Base-by-base conservation (phyloP, 345 rosid genomes). In the Arabidopsis suecica region DNA sequence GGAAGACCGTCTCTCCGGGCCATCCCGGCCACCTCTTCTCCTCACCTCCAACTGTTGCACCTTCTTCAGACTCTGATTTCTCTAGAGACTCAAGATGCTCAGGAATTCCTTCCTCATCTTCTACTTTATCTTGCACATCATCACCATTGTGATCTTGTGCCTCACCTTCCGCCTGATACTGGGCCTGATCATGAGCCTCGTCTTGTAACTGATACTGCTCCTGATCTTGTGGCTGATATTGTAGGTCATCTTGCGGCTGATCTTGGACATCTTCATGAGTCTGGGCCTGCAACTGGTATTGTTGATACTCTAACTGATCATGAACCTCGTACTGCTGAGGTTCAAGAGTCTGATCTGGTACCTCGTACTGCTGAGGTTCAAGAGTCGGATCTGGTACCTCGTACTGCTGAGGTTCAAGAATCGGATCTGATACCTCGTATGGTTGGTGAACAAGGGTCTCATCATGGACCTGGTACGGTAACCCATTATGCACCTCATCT, bases 11-110 rank as follows among this genome's bases (percentile, higher is more conserved):
- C 87, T 96, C 99, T 74, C 99, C 98, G 8, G 99, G 99, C 99
- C 99, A 93, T 73, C 99, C 99, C n/a, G 96, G 98, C 99, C 99
- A 96, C 87, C 71, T 91, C 83, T 89, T 89, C 81, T 93, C 99
- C 64, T 74, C 88, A 20, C 72, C 86, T 61, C 75, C 91, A 78
- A 18, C 82, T 8, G 55, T 71, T 9, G 71, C 69, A 63, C 71
- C 74, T 18, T 53, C 84, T 44, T 81, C 88, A 71, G 79, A 65
- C 37, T 79, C 84, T 66, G 71, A 82, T 68, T 78, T 82, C 48
- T 64, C 80, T 51, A 54, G 47, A 59, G 69, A 42, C 59, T 82
- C 80, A 22, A 8, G 63, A 37, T 59, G 71, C 68, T 82, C 87
- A 40, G 83, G 71, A 38, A 41, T 53, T 36, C 76, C 82, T n/a